Conservation (phyloP, 345 rosid genomes). For the Ricinus communis region DNA sequence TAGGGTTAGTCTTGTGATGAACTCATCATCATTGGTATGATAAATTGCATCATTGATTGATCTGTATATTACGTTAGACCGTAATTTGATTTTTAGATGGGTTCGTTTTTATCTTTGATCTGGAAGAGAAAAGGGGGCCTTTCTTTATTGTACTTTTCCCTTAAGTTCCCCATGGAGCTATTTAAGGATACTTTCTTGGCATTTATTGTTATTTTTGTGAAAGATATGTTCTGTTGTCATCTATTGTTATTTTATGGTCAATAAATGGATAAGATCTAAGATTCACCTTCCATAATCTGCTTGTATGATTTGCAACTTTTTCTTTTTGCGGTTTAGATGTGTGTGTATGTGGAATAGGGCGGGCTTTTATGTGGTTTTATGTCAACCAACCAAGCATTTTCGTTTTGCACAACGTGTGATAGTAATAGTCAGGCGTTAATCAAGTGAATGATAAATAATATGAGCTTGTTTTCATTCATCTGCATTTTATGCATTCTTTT, state of each 20-base stretch:
- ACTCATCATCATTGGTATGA: slow-evolving; percentile 15
- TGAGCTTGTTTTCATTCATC: neutral
- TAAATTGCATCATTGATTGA: neutral
- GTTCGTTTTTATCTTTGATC: too few relatives aligned
- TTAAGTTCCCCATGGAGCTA: too few relatives aligned
- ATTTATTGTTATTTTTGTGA: neutral
- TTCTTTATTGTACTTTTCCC: neutral
- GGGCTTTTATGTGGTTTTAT: neutral
- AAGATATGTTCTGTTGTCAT: neutral
- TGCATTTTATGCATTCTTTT: neutral
- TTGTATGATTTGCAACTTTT: neutral
- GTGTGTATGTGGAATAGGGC: neutral
- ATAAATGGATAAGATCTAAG: neutral
- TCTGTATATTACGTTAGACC: neutral
- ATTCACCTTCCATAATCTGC: neutral
- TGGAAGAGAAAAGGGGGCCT: neutral
- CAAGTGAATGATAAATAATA: neutral
- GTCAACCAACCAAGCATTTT: neutral
- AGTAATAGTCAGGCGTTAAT: neutral
- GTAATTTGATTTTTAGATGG: too few relatives aligned
- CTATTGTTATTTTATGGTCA: neutral
- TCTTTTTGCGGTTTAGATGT: too few relatives aligned
- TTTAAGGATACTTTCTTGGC: neutral
- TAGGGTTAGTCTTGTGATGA: neutral
- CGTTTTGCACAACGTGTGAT: neutral